Conservation (phyloP, 805 yeast genomes). For the Debaryomyces tyrocola region DNA sequence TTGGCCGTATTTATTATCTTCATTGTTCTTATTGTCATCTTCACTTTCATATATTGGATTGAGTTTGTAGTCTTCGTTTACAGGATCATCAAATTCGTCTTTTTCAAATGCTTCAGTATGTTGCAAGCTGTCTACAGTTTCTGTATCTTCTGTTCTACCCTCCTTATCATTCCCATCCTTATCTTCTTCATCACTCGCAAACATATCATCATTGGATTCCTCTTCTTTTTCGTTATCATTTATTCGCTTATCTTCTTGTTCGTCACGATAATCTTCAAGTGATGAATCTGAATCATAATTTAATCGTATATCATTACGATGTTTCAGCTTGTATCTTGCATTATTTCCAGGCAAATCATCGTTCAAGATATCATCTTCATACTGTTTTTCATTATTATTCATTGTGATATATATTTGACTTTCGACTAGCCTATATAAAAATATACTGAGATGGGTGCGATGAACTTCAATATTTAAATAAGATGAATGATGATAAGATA, state of each 20-base stretch:
- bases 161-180: conserved; percentile 7
- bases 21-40: conserved; percentile 9
- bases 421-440: not conserved
- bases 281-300: conserved; percentile 28
- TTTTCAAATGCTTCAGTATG: conserved; percentile 6
- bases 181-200: conserved; percentile 33
- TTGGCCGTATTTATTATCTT: conserved; percentile 11
- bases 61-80: conserved; percentile 14
- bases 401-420: not conserved
- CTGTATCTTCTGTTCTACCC: conserved; percentile 16
- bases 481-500: conserved; percentile 1
- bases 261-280: conserved; percentile 12
- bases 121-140: not conserved
- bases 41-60: not conserved
- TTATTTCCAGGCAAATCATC: conserved; percentile 12
- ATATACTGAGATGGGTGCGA: not conserved
- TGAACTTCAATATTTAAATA: not conserved
- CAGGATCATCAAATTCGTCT: conserved; percentile 24
- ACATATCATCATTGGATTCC: conserved; percentile 42
- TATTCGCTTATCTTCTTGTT: conserved; percentile 11
- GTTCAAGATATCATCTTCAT: conserved; percentile 3
- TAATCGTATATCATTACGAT: conserved; percentile 14
- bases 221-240: conserved; percentile 8
- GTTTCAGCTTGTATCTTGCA: conserved; percentile 12
- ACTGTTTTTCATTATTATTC: conserved; percentile 4